Evolutionary conservation across 2,329 filamentous ascomycete species (phyloP), one percentile per base, ranked within the genome.

Genomic region (Ploettnerulaceae sp.): DNA sequence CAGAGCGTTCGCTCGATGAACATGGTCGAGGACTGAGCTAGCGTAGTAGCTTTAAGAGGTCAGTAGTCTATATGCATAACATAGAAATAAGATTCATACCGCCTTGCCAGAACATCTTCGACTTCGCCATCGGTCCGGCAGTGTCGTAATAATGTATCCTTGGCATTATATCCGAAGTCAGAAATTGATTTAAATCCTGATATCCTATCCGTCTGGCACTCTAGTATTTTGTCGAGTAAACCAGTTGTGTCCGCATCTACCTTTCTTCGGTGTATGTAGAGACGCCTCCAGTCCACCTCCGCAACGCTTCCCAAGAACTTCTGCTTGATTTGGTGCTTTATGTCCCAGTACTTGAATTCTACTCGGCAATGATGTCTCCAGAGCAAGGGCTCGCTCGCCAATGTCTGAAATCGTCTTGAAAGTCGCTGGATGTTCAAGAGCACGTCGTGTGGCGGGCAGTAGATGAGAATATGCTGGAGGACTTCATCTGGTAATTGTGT

Each of bases 31-130:
- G 2, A 87, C 75, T 2, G 81, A 78, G 61, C 79, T 81, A 43
- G 85, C 83, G 65, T 88, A 89, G 65, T 88, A 89, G 60, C 85
- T 86, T n/a, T n/a, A n/a, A n/a, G n/a, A n/a, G n/a, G n/a, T n/a
- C n/a, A n/a, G n/a, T n/a, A n/a, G n/a, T n/a, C n/a, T n/a, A n/a
- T n/a, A n/a, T n/a, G n/a, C n/a, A n/a, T n/a, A n/a, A n/a, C n/a
- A n/a, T n/a, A n/a, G n/a, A n/a, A n/a, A n/a, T n/a, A n/a, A n/a
- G n/a, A n/a, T n/a, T n/a, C 59, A 55, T 55, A 80, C 68, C 83
- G 81, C 64, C 87, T 77, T 11, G 91, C 86, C 58, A 98, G 69
- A 43, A 86, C 79, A 68, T 96, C 89, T 11, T 85, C 77, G 4
- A 70, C 72, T 31, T 77, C 72, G 9, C 84, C 75, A 48, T 46